Evolutionary conservation across 495 filamentous ascomycete genomes (phyloP).

Genomic region (Hypoxylon rickii): DNA sequence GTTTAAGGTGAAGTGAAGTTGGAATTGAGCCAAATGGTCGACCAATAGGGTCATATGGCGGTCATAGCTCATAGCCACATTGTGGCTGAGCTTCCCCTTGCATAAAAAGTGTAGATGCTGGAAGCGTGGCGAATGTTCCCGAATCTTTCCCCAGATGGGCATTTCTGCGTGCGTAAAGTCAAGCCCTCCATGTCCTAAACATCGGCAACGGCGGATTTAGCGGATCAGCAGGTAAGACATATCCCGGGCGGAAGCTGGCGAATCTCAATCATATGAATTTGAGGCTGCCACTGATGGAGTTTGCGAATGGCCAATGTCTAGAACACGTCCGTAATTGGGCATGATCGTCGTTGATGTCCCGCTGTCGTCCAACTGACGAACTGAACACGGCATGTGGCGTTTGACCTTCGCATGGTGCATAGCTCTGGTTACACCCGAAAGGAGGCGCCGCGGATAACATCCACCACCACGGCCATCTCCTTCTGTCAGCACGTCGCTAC

Average conservation of each 20-base stretch:
- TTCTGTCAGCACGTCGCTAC: no score
- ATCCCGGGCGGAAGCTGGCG: conserved; percentile 15
- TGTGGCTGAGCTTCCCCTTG: neutral
- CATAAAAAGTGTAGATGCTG: neutral
- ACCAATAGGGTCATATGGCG: conserved; percentile 11
- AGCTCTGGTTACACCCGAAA: neutral
- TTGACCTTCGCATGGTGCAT: neutral
- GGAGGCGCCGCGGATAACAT: neutral
- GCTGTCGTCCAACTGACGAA: conserved; percentile 14
- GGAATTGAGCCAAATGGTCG: conserved; percentile 17
- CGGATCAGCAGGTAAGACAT: conserved; percentile 10
- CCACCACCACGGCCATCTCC: neutral
- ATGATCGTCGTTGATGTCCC: conserved; percentile 20
- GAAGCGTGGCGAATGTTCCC: conserved; percentile 33
- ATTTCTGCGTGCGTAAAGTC: neutral
- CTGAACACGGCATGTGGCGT: conserved; percentile 9
- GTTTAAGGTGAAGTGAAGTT: conserved; percentile 13
- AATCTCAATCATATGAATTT: neutral
- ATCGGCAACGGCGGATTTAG: neutral
- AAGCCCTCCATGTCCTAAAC: neutral
- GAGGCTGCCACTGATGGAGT: conserved; percentile 17
- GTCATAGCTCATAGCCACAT: conserved; percentile 16
- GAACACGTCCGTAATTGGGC: neutral
- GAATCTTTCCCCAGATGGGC: conserved; percentile 8
- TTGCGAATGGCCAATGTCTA: neutral